Evolutionary conservation across 352 stramenopile species (phyloP).

Genomic region (Thraustochytrium aureum): DNA sequence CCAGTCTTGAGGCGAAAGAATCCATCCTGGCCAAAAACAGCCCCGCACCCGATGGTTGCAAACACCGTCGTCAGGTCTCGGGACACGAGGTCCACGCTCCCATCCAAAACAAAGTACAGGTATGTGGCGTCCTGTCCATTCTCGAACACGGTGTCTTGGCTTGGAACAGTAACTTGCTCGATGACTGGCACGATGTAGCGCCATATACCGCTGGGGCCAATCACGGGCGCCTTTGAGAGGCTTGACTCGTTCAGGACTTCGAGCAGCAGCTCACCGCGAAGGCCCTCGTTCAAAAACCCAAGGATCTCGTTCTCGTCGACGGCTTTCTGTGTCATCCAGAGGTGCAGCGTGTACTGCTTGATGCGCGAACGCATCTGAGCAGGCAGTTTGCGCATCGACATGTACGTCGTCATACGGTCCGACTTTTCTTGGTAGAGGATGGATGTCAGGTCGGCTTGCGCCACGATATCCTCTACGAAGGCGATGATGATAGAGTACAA

Average conservation of each 20-base stretch:
- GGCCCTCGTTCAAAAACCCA: neutral
- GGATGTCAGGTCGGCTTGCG: conserved; percentile 41
- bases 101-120: conserved; percentile 32
- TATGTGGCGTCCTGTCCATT: neutral
- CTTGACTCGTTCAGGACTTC: conserved; percentile 22
- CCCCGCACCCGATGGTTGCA: neutral
- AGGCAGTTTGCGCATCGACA: neutral
- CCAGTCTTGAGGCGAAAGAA: conserved; percentile 14
- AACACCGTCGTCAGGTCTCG: neutral
- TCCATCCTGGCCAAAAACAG: neutral
- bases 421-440: conserved; percentile 50
- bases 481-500: conserved; percentile 42
- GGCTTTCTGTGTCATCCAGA: conserved; percentile 17
- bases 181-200: neutral
- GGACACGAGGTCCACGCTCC: conserved; percentile 19
- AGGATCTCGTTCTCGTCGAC: conserved; percentile 34
- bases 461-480: conserved; percentile 50
- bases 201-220: conserved; percentile 20
- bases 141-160: neutral
- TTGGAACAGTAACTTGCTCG: neutral
- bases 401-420: conserved; percentile 3
- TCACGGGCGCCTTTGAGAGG: neutral
- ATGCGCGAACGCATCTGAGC: neutral
- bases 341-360: neutral
- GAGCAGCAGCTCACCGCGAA: neutral